Evolutionary conservation across 2,329 filamentous ascomycete genomes (phyloP).

Genomic region (Coniella lustricola): DNA sequence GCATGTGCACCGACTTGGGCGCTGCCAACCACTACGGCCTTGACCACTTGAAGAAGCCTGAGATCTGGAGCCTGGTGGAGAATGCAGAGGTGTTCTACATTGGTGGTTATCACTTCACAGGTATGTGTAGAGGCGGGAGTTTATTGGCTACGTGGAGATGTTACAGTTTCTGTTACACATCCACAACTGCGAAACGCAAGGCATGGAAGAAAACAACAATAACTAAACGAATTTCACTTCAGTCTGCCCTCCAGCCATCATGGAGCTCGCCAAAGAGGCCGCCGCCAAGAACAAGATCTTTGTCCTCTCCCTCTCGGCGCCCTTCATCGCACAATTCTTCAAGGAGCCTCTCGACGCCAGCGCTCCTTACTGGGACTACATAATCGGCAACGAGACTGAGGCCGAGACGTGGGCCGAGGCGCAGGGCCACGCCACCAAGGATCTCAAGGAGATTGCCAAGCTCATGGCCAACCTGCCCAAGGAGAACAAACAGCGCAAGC

Average conservation of each 20-base stretch:
- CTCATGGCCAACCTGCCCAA: conserved; percentile 83
- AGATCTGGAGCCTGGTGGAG: conserved; percentile 90
- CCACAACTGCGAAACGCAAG: no score
- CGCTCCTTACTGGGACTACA: conserved; percentile 87
- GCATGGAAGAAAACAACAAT: no score
- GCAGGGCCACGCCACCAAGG: conserved; percentile 66
- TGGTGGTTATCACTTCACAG: conserved; percentile 92
- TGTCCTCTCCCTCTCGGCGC: conserved; percentile 84
- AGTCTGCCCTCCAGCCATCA: conserved; percentile 84
- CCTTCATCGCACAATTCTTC: conserved; percentile 97
- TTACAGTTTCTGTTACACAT: no score
- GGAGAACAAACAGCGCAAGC: conserved; percentile 77
- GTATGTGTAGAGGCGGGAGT: no score
- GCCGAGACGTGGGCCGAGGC: conserved; percentile 79
- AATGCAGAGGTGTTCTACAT: conserved; percentile 85
- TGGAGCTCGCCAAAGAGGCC: conserved; percentile 86
- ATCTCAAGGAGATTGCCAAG: conserved; percentile 79
- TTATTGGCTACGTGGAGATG: no score
- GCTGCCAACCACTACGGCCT: conserved; percentile 97
- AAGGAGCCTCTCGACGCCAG: conserved; percentile 87
- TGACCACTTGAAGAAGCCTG: conserved; percentile 82
- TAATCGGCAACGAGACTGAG: conserved; percentile 96
- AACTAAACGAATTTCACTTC: conserved; percentile 1
- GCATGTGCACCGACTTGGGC: conserved; percentile 88
- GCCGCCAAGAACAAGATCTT: conserved; percentile 86